Base-by-base conservation (phyloP, 352 stramenopile species). In the Pythium apleroticum region DNA sequence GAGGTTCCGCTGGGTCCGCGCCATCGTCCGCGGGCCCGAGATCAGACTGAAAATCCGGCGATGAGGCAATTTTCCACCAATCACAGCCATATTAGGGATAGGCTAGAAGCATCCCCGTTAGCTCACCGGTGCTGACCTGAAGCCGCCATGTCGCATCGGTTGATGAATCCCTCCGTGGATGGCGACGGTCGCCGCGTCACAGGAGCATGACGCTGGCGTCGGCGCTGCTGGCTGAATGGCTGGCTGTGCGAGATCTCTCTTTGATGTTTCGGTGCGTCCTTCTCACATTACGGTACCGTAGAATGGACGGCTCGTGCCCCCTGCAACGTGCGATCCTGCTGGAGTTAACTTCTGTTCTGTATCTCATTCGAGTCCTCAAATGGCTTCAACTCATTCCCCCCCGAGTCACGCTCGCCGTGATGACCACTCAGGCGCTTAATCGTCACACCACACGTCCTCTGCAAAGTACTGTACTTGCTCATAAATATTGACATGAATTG, bases 301-400 rank as follows among this genome's bases (percentile, higher is more conserved):
- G 11, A 41, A 17, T 41, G 2, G 35, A 41, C 14, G 12, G 35
- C 17, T 17, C 10, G 11, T 12, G 14, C 19, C 35, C 11, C 17
- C 35, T 41, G 35, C 35, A 41, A 41, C 35, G 7, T 19, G 35
- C 11, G 35, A 37, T 37, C 31, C 14, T 37, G 31, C 31, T 37
- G 31, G 14, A 14, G 8, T 37, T 11, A 37, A 37, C n/a, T 41
- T 41, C 35, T 41, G 35, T 41, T 28, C 41, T 28, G 43, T 28
- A 27, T 50, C 19, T 50, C 43, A 50, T 50, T 28, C 20, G 12
- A 30, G 30, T 17, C 4, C 11, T 22, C 33, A 60, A 43, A 60
- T 60, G 54, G 54, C 54, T 60, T 50, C 54, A 60, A 25, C 37
- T 60, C 22, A 24, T n/a, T n/a, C n/a, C 17, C 54, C 0, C 30